Percentiles rank a stretch among this genome's conserved stretches.
phyloP scores from a whole-genome alignment of 768 basidiomycete species.

The Leccinum boreale region DNA sequence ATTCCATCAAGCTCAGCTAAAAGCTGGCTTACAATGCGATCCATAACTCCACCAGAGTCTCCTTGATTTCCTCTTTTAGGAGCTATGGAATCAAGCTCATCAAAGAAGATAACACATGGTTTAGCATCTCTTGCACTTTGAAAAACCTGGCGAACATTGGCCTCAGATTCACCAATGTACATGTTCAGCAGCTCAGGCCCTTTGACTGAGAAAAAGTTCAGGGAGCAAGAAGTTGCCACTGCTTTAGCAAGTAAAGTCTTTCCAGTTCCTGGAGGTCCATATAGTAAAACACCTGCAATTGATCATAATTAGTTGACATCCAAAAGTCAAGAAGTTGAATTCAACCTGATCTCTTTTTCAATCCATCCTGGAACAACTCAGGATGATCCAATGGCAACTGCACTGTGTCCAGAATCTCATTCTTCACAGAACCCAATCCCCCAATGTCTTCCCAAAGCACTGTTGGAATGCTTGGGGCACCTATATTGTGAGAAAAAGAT shows the following conservation, averaged over 20 bases:
- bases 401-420: slow-evolving; percentile 93
- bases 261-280: slow-evolving; percentile 94
- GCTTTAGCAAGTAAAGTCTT: slow-evolving; percentile 96
- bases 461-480: slow-evolving; percentile 94
- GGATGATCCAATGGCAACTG: slow-evolving; percentile 89
- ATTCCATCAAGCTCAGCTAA: slow-evolving; percentile 94
- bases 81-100: slow-evolving; percentile 92
- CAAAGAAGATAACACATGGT: slow-evolving; percentile 96
- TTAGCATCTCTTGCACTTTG: slow-evolving; percentile 87
- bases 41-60: slow-evolving; percentile 97
- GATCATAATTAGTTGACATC: background rate
- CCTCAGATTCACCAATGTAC: slow-evolving; percentile 98
- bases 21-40: slow-evolving; percentile 93
- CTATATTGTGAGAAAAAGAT: slow-evolving; percentile 88
- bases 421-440: slow-evolving; percentile 81
- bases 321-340: background rate
- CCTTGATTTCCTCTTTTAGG: slow-evolving; percentile 94
- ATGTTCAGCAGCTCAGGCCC: slow-evolving; percentile 95
- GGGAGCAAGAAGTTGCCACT: slow-evolving; percentile 89
- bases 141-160: slow-evolving; percentile 92
- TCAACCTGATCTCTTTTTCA: slow-evolving; percentile 93
- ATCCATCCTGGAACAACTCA: slow-evolving; percentile 82
- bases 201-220: slow-evolving; percentile 97
- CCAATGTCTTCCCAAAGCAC: slow-evolving; percentile 99
- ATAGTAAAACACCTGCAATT: slow-evolving; percentile 74